These are phyloP conservation scores for Podaxis rugospora DNA, from an alignment of 768 basidiomycete species.

Conservation along the genomic window DNA sequence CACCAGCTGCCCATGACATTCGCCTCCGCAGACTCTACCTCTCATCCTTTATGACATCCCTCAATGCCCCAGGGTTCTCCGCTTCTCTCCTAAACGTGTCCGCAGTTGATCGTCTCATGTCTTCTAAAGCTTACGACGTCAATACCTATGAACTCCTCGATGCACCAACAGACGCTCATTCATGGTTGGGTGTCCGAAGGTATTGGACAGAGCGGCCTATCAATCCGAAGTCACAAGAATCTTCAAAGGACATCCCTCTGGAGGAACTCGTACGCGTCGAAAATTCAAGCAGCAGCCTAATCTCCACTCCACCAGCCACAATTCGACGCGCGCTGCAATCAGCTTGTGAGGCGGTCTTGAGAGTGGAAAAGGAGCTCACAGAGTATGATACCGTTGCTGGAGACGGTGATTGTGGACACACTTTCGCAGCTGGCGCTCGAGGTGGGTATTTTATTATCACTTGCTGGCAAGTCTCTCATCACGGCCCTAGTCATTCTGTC, in stretches of 20 bases:
- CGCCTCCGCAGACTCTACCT: constrained; percentile 38
- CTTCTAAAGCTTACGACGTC: constrained; percentile 4
- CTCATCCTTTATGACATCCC: constrained; percentile 53
- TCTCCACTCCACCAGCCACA: background rate
- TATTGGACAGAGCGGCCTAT: constrained; percentile 20
- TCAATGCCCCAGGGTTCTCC: constrained; percentile 59
- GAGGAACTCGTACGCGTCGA: background rate
- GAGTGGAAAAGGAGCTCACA: constrained; percentile 48
- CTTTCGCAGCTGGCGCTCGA: constrained; percentile 46
- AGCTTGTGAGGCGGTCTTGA: constrained; percentile 40
- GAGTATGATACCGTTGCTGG: constrained; percentile 56
- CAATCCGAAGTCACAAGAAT: background rate
- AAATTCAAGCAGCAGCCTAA: background rate
- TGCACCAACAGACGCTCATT: constrained; percentile 35
- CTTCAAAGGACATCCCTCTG: background rate
- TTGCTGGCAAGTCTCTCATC: background rate
- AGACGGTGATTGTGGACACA: constrained; percentile 62
- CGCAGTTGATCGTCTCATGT: constrained; percentile 18
- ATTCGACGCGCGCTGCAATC: constrained; percentile 23
- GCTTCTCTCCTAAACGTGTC: constrained; percentile 46
- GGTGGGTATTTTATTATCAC: constrained; percentile 15
- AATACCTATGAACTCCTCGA: constrained; percentile 33
- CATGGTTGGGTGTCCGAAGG: constrained; percentile 33
- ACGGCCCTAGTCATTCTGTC: background rate
- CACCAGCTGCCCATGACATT: constrained; percentile 25